A percentile compares a stretch with the other conserved stretches of the same genome.
phyloP scores from a whole-genome alignment of 225 moss, liverwort and hornwort genomes.

The Neckera pumila region DNA sequence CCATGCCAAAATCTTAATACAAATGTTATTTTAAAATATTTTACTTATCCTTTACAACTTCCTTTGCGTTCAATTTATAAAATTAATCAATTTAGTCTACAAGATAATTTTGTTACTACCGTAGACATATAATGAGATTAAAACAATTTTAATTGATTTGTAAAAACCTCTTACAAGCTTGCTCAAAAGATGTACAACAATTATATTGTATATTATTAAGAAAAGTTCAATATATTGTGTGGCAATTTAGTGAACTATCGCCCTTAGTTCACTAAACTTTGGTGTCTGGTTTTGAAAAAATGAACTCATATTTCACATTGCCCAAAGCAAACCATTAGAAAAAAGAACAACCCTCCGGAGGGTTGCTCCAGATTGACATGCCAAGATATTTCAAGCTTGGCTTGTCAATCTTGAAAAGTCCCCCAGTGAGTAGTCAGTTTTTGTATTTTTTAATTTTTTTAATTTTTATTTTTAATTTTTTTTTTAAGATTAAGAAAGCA shows the following conservation, averaged over 20 bases:
- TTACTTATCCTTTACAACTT: neutral
- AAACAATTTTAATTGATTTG: neutral
- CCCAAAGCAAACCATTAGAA: neutral
- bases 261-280: rapidly evolving
- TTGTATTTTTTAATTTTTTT: no score
- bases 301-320: neutral
- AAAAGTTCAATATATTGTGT: neutral
- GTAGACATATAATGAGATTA: neutral
- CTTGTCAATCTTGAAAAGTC: no score
- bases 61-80: rapidly evolving
- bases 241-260: neutral
- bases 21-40: neutral
- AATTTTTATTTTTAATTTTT: no score
- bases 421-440: no score
- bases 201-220: no score
- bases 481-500: no score
- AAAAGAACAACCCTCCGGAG: no score
- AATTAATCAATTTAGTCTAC: neutral
- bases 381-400: no score
- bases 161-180: neutral
- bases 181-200: no score
- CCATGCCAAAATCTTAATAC: neutral
- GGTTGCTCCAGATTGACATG: no score
- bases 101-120: neutral
- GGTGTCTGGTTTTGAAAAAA: neutral